Evolutionary conservation across 2,329 filamentous ascomycete genomes (phyloP).

Genomic region (Scedosporium boydii): DNA sequence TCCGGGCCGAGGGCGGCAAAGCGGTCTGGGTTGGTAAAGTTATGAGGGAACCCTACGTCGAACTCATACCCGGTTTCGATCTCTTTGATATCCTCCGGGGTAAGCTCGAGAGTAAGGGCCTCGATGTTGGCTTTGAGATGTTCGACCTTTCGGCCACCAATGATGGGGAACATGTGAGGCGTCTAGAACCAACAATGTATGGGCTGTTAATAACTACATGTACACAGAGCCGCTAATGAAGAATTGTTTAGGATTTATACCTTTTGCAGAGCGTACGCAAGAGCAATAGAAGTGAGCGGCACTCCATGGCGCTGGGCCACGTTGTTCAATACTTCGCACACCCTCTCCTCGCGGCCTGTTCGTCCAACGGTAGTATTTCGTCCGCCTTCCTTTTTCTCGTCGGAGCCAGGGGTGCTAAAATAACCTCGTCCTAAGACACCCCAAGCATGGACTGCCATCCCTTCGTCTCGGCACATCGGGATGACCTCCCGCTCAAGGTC

Average conservation of each 20-base stretch:
- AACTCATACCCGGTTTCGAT: slow-evolving; percentile 45
- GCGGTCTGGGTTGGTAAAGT: neutral
- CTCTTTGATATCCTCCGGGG: slow-evolving; percentile 39
- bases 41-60: slow-evolving; percentile 31
- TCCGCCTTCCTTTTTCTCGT: slow-evolving; percentile 27
- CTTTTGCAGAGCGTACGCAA: slow-evolving; percentile 29
- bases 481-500: slow-evolving; percentile 34
- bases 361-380: slow-evolving; percentile 41
- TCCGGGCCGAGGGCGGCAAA: neutral
- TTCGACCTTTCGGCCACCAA: slow-evolving; percentile 42
- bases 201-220: too few relatives aligned
- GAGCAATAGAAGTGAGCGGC: slow-evolving; percentile 40
- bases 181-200: neutral
- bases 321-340: slow-evolving; percentile 40
- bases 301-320: slow-evolving; percentile 45
- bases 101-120: slow-evolving; percentile 39
- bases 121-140: slow-evolving; percentile 46
- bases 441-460: slow-evolving; percentile 48
- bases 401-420: slow-evolving; percentile 30
- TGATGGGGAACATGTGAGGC: slow-evolving; percentile 40
- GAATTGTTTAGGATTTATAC: too few relatives aligned
- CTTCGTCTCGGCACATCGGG: slow-evolving; percentile 31
- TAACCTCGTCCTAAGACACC: slow-evolving; percentile 42
- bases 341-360: slow-evolving; percentile 50
- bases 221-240: too few relatives aligned